These are phyloP conservation scores for Leccinum variicolor DNA, from an alignment of 768 basidiomycete genomes.

Conservation along the genomic window DNA sequence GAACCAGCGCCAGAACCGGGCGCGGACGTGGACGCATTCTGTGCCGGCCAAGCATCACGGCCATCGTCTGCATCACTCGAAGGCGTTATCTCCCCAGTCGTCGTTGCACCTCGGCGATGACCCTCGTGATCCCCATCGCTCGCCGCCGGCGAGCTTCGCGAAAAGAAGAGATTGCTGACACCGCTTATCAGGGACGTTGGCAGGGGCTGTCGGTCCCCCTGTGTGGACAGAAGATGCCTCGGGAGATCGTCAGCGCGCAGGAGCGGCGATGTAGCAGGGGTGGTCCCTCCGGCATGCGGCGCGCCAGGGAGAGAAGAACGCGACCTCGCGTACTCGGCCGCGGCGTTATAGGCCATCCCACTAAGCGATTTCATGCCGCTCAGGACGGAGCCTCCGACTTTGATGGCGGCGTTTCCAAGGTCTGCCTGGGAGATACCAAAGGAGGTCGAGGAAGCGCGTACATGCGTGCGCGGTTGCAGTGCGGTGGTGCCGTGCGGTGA, in stretches of 20 bases:
- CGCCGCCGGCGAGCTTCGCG: constrained; percentile 58
- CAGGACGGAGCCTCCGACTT: constrained; percentile 58
- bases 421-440: constrained; percentile 44
- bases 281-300: neutral
- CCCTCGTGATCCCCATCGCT: constrained; percentile 16
- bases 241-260: neutral
- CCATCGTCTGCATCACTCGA: constrained; percentile 13
- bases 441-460: constrained; percentile 21
- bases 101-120: constrained; percentile 15
- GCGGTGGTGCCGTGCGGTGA: constrained; percentile 12
- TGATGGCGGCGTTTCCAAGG: constrained; percentile 51
- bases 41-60: constrained; percentile 3
- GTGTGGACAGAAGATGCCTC: constrained; percentile 20
- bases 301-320: constrained; percentile 10
- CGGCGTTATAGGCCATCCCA: constrained; percentile 55
- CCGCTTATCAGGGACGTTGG: constrained; percentile 23
- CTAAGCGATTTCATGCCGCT: constrained; percentile 65
- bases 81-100: constrained; percentile 8
- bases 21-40: neutral
- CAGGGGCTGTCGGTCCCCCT: constrained; percentile 13
- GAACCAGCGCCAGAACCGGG: constrained; percentile 30
- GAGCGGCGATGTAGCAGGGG: constrained; percentile 8
- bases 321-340: constrained; percentile 38
- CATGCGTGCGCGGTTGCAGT: constrained; percentile 21
- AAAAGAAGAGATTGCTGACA: constrained; percentile 45